Percentiles rank a stretch among this genome's conserved stretches.
Evolutionary conservation across 169 alveolate species (phyloP).

Genomic region (Plasmodium inui): DNA sequence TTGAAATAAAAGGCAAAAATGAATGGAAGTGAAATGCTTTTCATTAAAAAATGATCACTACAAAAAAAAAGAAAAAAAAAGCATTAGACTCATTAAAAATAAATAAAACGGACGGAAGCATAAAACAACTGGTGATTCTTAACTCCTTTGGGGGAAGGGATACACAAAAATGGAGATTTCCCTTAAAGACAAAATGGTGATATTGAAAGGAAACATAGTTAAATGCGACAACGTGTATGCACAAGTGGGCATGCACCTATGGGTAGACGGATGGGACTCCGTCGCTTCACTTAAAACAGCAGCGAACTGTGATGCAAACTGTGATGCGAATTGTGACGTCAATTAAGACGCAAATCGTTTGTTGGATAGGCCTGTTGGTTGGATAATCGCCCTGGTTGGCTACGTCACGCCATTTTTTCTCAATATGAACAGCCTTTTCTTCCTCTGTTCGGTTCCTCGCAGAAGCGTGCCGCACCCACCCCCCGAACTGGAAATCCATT

Average conservation of each 20-base stretch:
- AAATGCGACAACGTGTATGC: not conserved
- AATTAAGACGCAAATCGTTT: not conserved
- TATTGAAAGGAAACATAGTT: not conserved
- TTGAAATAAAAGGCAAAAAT: not conserved
- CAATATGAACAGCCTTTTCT: not conserved
- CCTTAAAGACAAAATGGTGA: slow-evolving; percentile 46
- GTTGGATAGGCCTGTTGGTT: not conserved
- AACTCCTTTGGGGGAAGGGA: not conserved
- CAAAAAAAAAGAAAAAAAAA: not conserved
- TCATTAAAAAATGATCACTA: not conserved
- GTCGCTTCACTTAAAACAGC: not conserved
- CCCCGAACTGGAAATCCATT: not conserved
- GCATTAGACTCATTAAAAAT: not conserved
- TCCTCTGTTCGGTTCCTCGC: not conserved
- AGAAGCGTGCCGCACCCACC: not conserved
- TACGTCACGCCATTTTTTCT: not conserved
- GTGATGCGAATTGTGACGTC: not conserved
- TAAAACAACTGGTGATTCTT: not conserved
- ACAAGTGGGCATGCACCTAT: not conserved
- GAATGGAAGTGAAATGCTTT: not conserved
- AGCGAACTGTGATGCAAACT: not conserved
- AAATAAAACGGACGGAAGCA: not conserved
- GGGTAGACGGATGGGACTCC: not conserved
- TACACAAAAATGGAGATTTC: slow-evolving; percentile 15
- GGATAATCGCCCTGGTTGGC: not conserved